Evolutionary conservation across 306 rosid genomes (phyloP), one percentile per base, ranked within the genome.

Genomic region (Trifolium fragiferum): DNA sequence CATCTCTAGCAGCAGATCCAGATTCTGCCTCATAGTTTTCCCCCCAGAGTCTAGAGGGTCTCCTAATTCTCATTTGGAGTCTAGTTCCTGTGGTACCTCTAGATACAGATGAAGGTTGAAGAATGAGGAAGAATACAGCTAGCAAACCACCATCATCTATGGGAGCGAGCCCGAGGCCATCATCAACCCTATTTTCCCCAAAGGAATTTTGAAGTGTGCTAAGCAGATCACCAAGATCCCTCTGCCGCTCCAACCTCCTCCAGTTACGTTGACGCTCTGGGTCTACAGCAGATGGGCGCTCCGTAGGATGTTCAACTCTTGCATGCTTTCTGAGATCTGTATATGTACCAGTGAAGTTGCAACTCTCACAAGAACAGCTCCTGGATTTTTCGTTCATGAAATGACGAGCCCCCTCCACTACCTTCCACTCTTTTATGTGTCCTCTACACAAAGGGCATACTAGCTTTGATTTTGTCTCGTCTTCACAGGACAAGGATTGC

Each of bases 371-470:
- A 15, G 99, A 87, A 82, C 99, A 95, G 68, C 91, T 95, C 82
- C 99, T 90, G 27, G 86, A 71, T 76, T 92, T 95, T 16, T 87
- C 92, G 68, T 95, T 95, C 99, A 95, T 90, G 88, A 92, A 95
- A 76, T 49, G 78, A 53, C 99, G 96, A 69, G 99, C 97, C 44
- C 87, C 83, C 12, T 90, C 98, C 74, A 89, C 86, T 60, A 92
- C 94, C 43, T 87, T 84, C 97, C 95, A 89, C 59, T 90, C 96
- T 72, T 87, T 89, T 76, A 95, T 82, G 61, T 89, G 82, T 49
- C 99, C 99, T 65, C 99, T 91, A 80, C 99, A 95, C 51, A 95
- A 83, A 20, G 99, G 99, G 80, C 99, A 95, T 35, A 94, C 79
- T 62, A 94, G 82, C 86, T 88, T 91, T 38, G 81, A 57, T 30